Evolutionary conservation across 345 rosid species (phyloP), one percentile per base, ranked within the genome.

Genomic region (Eucalyptus leucophloia): DNA sequence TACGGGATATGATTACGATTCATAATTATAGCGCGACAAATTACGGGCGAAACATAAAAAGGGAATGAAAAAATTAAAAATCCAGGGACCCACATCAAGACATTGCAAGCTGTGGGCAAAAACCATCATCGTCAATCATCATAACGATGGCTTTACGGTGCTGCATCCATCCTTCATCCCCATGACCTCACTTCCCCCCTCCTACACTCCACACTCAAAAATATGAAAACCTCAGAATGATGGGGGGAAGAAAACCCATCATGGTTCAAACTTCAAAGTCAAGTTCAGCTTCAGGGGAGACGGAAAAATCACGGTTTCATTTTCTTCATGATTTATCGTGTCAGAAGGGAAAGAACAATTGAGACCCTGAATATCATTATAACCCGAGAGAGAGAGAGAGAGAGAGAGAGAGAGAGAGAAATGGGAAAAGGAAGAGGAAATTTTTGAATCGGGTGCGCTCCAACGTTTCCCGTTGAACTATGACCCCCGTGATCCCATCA

Each of bases 401-500:
- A 24, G 26, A 56, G 49, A 47, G 49, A 54, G 50, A 49, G 21
- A 50, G 60, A 56, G 30, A 10, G 32, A 1, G 8, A 14, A 0
- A 28, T 26, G n/a, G 67, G 8, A 60, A 30, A 28, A 12, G 40
- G 77, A 4, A 3, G 77, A 12, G 37, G 40, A 13, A 16, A 15
- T 65, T n/a, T 77, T 89, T 92, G 92, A 93, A 94, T 90, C 87
- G 47, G 90, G 92, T 93, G 95, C 96, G 96, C 96, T 96, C 97
- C 97, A 94, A 93, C 94, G 94, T 93, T 93, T 96, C 92, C 88
- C 90, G 90, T 90, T 49, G 60, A 69, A 86, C 50, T 82, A 85
- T 49, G 91, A 89, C 58, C 89, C 93, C 26, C 85, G 85, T 77
- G 85, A 92, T 90, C 92, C 88, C 83, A 89, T 88, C 96, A 82